Percentiles rank a stretch among this genome's conserved stretches.
Conservation (phyloP, 2,329 filamentous ascomycete species). For the Trichoderma cornu-damae region DNA sequence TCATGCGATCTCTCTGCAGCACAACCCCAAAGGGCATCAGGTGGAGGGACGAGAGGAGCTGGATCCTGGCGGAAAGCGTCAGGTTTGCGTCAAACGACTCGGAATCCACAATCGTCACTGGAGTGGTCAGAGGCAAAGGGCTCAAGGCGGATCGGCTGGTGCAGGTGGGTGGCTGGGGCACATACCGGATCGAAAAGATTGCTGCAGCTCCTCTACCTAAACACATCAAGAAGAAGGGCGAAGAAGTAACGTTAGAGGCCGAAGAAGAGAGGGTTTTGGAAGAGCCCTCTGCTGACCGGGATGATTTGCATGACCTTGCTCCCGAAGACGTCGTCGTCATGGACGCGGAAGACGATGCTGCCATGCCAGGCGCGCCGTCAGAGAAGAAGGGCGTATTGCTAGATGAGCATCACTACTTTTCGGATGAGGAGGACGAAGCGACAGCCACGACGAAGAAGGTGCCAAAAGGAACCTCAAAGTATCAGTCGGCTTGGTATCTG, state of each 20-base stretch:
- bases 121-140: constrained; percentile 77
- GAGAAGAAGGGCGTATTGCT: constrained; percentile 81
- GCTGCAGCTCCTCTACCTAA: constrained; percentile 64
- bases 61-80: constrained; percentile 86
- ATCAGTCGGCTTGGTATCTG: constrained; percentile 92
- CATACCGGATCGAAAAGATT: constrained; percentile 89
- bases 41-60: constrained; percentile 93
- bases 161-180: constrained; percentile 89
- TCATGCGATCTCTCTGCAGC: constrained; percentile 86
- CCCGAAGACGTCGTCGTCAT: constrained; percentile 78
- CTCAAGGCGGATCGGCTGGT: constrained; percentile 86
- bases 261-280: constrained; percentile 58
- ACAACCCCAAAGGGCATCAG: constrained; percentile 88
- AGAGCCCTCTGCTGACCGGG: constrained; percentile 69
- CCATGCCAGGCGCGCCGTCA: constrained; percentile 33
- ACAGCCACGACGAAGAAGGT: constrained; percentile 62
- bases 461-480: constrained; percentile 86
- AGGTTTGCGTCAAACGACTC: constrained; percentile 59
- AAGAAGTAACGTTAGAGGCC: constrained; percentile 63
- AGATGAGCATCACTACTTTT: constrained; percentile 97
- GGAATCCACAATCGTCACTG: constrained; percentile 69
- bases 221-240: constrained; percentile 54
- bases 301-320: constrained; percentile 76
- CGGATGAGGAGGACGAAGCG: constrained; percentile 66
- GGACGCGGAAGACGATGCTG: constrained; percentile 53